These are phyloP conservation scores for Sphaceloma murrayae DNA, from an alignment of 2,329 filamentous ascomycete genomes.

Conservation along the genomic window DNA sequence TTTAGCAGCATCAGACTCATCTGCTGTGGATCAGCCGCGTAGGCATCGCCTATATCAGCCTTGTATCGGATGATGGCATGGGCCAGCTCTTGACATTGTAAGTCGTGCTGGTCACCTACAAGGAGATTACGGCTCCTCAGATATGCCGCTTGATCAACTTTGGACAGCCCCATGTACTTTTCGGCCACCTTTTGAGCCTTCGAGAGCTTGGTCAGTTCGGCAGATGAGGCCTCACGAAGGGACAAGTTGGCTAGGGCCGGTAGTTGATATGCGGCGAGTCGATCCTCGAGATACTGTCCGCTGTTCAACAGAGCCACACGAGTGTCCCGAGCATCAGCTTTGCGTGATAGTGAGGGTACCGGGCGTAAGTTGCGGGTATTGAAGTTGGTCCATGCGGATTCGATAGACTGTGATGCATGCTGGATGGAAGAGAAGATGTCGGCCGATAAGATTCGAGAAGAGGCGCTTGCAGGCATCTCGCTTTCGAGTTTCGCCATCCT, in stretches of 20 bases:
- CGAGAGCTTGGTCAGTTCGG: not conserved
- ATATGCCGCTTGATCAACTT: constrained; percentile 18
- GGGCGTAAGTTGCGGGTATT: constrained; percentile 21
- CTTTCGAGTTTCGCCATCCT: constrained; percentile 22
- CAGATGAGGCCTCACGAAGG: not conserved
- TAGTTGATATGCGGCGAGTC: not conserved
- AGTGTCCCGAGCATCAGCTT: constrained; percentile 25
- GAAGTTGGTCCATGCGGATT: constrained; percentile 22
- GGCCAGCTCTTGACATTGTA: constrained; percentile 17
- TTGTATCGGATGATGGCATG: constrained; percentile 21
- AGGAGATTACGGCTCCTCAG: constrained; percentile 17
- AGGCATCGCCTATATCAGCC: constrained; percentile 26
- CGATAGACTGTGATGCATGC: constrained; percentile 20
- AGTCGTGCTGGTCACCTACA: not conserved
- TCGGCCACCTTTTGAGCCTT: not conserved
- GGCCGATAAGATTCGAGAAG: no score
- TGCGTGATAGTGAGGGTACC: constrained; percentile 36
- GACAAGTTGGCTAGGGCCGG: not conserved
- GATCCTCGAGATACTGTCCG: constrained; percentile 9
- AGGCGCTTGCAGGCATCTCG: not conserved
- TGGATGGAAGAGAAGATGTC: no score
- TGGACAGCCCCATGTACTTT: not conserved
- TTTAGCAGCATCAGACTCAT: constrained; percentile 46
- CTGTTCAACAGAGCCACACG: constrained; percentile 24
- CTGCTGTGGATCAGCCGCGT: constrained; percentile 39